A percentile compares a stretch with the other conserved stretches of the same genome.
These are phyloP conservation scores for Triticum turgidum DNA, from an alignment of 176 grass and related monocot genomes.

Conservation along the genomic window DNA sequence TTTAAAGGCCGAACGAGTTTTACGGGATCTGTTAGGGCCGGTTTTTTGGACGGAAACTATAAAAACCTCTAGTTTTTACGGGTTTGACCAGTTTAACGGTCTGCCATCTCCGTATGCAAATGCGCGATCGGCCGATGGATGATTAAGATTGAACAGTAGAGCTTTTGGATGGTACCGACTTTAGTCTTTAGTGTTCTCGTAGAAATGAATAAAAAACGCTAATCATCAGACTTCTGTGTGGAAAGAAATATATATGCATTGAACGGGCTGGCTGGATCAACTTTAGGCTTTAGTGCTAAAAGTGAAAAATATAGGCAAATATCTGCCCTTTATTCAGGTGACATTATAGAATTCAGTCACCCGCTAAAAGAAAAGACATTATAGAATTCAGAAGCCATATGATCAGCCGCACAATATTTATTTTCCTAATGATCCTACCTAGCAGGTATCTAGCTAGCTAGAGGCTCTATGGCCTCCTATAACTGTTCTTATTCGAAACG, in stretches of 20 bases:
- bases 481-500: no score
- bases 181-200: not conserved
- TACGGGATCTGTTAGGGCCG: no score
- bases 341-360: not conserved
- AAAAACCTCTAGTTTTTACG: no score
- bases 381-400: not conserved
- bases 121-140: not conserved
- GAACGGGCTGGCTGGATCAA: not conserved
- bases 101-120: not conserved
- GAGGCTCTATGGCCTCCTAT: no score
- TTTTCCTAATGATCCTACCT: no score
- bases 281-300: not conserved
- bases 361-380: no score
- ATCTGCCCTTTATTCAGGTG: conserved; percentile 14
- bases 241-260: not conserved
- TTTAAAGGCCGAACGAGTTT: no score
- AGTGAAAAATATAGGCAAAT: not conserved
- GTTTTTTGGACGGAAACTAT: no score
- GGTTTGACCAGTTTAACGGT: not conserved
- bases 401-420: no score
- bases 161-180: conserved; percentile 7
- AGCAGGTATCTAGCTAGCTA: no score
- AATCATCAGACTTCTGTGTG: not conserved
- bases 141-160: not conserved
- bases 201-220: not conserved